Evolutionary conservation across 352 stramenopile genomes (phyloP), one percentile per base, ranked within the genome.

Genomic region (Globisporangium abappressorium): DNA sequence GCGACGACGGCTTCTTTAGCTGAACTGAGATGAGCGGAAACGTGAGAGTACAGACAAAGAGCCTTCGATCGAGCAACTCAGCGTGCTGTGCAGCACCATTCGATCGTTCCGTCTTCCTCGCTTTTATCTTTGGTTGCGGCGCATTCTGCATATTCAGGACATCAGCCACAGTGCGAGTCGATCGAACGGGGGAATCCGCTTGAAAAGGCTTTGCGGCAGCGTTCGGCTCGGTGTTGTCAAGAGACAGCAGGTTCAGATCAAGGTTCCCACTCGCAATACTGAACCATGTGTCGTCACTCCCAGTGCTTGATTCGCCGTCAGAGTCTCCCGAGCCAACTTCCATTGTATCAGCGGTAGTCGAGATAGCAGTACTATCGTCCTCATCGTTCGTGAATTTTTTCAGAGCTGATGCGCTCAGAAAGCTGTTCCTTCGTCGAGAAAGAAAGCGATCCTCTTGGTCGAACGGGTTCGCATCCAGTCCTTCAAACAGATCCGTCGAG

Each of bases 241-340:
- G 24, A 6, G 66, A 64, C 41, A 46, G 26, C 22, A 71, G 5
- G 54, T 64, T 79, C 62, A 72, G 60, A 58, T 91, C 84, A 28
- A 84, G 62, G 34, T 84, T 91, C 18, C 81, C 84, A 55, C 82
- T 93, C 15, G 85, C 80, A 57, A 96, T 92, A 51, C 89, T 96
- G 69, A 96, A 96, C 89, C 89, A 96, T 0, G 89, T 95, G 56
- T 96, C 89, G 63, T 96, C 89, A 77, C 89, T 96, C 36, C 83
- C 82, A 53, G 86, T 83, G 65, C 86, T 92, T 24, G 87, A 93
- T 30, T 85, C 75, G 59, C 70, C 75, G 46, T 91, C 87, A 0
- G 75, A 87, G 30, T 89, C 80, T 22, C 49, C 63, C 59, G 62
- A 47, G 64, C 69, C 73, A 64, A 78, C 68, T 61, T 77, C 58